These are phyloP conservation scores for Pelargonium cotyledonis DNA, from an alignment of 441 rosid genomes.

Conservation along the genomic window DNA sequence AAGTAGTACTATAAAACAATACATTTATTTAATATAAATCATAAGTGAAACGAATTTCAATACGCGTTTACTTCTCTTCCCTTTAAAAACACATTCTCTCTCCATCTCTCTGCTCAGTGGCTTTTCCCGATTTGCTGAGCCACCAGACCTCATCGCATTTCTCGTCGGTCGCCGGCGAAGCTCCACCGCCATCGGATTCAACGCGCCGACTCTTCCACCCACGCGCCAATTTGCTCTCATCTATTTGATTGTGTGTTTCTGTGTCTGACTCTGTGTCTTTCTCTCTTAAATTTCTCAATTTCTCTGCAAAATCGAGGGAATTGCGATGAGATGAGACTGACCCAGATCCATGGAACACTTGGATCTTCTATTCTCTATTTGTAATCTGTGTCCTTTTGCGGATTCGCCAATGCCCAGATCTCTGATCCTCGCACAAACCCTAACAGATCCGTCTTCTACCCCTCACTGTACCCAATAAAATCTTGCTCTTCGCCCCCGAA, in stretches of 20 bases:
- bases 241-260: not conserved
- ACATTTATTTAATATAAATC: not conserved
- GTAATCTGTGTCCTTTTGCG: not conserved
- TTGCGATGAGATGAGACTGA: not conserved
- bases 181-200: not conserved
- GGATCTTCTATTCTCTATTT: not conserved
- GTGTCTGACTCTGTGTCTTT: not conserved
- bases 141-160: not conserved
- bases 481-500: not conserved
- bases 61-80: slow-evolving; percentile 4
- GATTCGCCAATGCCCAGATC: not conserved
- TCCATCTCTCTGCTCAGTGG: slow-evolving; percentile 1
- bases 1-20: no score
- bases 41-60: slow-evolving; percentile 4
- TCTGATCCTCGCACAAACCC: no score
- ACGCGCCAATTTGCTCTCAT: no score
- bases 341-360: slow-evolving; percentile 5
- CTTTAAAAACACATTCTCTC: not conserved
- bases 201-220: not conserved
- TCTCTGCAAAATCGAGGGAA: not conserved
- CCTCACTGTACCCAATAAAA: no score
- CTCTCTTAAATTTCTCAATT: not conserved
- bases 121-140: not conserved
- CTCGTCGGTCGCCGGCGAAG: not conserved
- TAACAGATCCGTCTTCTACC: not conserved